Percentiles rank a stretch among this genome's conserved stretches.
Conservation (phyloP, 2,329 filamentous ascomycete genomes). For the Biscogniauxia mediterranea region DNA sequence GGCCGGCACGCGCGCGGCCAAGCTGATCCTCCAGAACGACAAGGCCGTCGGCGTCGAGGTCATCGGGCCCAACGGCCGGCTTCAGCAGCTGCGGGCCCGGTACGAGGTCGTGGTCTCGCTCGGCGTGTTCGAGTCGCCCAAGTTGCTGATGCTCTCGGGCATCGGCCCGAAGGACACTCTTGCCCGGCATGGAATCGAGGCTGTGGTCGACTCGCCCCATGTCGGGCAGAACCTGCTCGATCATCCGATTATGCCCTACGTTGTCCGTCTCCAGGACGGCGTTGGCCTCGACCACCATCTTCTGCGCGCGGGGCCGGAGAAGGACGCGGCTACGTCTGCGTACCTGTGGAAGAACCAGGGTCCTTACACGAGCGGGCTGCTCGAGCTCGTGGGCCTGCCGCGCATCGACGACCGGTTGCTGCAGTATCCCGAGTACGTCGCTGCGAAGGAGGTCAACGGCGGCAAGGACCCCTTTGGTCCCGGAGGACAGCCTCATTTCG, state of each 20-base stretch:
- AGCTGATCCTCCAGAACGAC: constrained; percentile 49
- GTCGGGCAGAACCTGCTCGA: constrained; percentile 66
- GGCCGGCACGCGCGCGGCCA: constrained; percentile 47
- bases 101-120: constrained; percentile 48
- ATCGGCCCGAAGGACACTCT: constrained; percentile 57
- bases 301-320: constrained; percentile 36
- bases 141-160: constrained; percentile 64
- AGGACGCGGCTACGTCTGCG: constrained; percentile 33
- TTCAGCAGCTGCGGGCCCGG: constrained; percentile 45
- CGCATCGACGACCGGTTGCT: constrained; percentile 55
- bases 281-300: constrained; percentile 40
- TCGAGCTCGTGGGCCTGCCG: constrained; percentile 55
- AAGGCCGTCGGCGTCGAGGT: constrained; percentile 46
- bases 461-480: constrained; percentile 54
- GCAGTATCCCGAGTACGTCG: constrained; percentile 45
- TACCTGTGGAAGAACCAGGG: constrained; percentile 41
- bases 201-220: constrained; percentile 55
- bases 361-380: constrained; percentile 39
- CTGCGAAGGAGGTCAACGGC: constrained; percentile 41
- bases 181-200: constrained; percentile 49
- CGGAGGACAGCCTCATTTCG: constrained; percentile 57
- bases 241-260: constrained; percentile 53
- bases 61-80: constrained; percentile 39
- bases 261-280: constrained; percentile 45
- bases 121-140: constrained; percentile 62